Conservation (phyloP, 257 asterid species). For the Eucommia ulmoides region DNA sequence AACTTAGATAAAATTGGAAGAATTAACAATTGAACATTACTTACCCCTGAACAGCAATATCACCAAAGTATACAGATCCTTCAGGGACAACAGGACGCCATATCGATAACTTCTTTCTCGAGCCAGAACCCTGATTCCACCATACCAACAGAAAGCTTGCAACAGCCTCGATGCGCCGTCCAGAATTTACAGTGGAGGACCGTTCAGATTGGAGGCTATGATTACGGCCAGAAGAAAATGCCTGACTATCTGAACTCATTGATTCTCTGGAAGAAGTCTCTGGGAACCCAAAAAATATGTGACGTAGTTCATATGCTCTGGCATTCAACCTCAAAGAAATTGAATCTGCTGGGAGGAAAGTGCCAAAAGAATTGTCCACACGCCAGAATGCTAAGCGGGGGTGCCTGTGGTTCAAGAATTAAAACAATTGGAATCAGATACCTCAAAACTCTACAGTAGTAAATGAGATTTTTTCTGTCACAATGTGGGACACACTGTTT, state of each 20-base stretch:
- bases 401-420: constrained; percentile 27
- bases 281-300: constrained; percentile 39
- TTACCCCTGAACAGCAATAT: constrained; percentile 85
- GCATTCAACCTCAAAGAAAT: constrained; percentile 33
- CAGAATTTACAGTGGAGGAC: constrained; percentile 54
- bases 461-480: no score
- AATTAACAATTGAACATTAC: constrained; percentile 9
- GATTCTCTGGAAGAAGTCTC: constrained; percentile 32
- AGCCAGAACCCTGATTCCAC: constrained; percentile 96
- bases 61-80: constrained; percentile 89
- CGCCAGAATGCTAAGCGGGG: constrained; percentile 83
- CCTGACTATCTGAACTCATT: constrained; percentile 29
- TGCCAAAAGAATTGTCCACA: constrained; percentile 77
- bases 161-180: constrained; percentile 62
- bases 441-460: no score
- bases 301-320: constrained; percentile 74
- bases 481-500: no score
- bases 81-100: constrained; percentile 93
- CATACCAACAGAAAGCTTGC: constrained; percentile 79
- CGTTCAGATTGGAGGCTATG: constrained; percentile 44
- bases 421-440: no score
- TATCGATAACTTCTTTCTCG: constrained; percentile 76
- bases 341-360: constrained; percentile 81
- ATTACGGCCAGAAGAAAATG: constrained; percentile 31
- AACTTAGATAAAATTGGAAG: constrained; percentile 1